Conservation (phyloP, 495 filamentous ascomycete species). For the Hypoxylon intermedium region DNA sequence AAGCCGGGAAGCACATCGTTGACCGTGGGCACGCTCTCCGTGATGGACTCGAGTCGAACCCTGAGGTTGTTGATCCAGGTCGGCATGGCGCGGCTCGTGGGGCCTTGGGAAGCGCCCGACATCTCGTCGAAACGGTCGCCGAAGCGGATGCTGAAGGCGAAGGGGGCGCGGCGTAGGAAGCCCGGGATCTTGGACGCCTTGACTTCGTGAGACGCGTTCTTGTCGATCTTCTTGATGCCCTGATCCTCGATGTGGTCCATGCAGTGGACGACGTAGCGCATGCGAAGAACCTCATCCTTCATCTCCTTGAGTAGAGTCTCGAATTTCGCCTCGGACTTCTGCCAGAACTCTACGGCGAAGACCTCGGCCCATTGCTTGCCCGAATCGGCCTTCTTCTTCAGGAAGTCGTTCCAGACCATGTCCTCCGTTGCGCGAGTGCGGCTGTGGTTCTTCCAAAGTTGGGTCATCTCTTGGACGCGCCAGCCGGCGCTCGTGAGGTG, state of each 20-base stretch:
- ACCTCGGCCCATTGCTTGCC: background rate
- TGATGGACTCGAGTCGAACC: no score
- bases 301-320: background rate
- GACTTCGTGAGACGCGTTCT: no score
- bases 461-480: background rate
- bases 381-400: background rate
- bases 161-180: no score
- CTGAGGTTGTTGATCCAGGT: background rate
- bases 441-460: background rate
- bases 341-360: background rate
- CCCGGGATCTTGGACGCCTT: no score
- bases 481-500: background rate
- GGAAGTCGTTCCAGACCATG: background rate
- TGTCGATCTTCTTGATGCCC: background rate
- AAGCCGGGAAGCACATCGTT: background rate
- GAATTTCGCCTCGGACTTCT: background rate
- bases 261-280: background rate
- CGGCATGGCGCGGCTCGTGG: no score
- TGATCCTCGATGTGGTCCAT: background rate
- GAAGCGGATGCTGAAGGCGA: no score
- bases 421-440: background rate
- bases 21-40: background rate
- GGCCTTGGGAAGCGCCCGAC: no score
- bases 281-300: conserved; percentile 2
- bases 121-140: no score